Evolutionary conservation across 2,329 filamentous ascomycete genomes (phyloP).

Genomic region (Botryotinia convoluta): DNA sequence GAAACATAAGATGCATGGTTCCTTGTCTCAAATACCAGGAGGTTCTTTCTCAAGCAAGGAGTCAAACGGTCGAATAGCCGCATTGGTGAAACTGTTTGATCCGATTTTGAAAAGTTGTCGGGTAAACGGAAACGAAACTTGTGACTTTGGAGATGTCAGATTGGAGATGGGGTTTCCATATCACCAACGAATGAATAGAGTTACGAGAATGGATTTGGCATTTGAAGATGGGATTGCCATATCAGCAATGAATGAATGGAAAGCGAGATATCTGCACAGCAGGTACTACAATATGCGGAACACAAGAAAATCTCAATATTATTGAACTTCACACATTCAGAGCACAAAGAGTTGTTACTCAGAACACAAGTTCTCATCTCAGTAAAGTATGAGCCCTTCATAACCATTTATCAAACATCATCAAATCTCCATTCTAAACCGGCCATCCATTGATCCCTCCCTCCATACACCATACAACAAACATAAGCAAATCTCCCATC

Average conservation of each 20-base stretch:
- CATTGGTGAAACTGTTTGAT: neutral
- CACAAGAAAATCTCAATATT: neutral
- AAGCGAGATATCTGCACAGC: neutral
- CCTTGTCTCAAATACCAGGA: constrained; percentile 4
- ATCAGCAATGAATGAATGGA: neutral
- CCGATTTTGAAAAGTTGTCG: neutral
- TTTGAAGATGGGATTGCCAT: neutral
- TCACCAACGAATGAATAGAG: neutral
- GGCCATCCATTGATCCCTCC: neutral
- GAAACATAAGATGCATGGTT: constrained; percentile 7
- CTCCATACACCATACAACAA: constrained; percentile 1
- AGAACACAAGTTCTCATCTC: neutral
- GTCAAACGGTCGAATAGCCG: neutral
- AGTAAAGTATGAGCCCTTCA: neutral
- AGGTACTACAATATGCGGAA: neutral
- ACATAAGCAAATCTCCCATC: neutral
- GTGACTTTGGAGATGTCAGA: neutral
- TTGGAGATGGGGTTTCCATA: neutral
- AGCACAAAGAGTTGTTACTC: neutral
- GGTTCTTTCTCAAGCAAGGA: neutral
- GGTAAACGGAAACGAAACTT: neutral
- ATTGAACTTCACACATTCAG: neutral
- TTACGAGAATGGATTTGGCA: neutral
- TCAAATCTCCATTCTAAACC: neutral
- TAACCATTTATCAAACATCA: neutral